Conservation (phyloP, 352 stramenopile genomes). For the Globisporangium takayamanum region DNA sequence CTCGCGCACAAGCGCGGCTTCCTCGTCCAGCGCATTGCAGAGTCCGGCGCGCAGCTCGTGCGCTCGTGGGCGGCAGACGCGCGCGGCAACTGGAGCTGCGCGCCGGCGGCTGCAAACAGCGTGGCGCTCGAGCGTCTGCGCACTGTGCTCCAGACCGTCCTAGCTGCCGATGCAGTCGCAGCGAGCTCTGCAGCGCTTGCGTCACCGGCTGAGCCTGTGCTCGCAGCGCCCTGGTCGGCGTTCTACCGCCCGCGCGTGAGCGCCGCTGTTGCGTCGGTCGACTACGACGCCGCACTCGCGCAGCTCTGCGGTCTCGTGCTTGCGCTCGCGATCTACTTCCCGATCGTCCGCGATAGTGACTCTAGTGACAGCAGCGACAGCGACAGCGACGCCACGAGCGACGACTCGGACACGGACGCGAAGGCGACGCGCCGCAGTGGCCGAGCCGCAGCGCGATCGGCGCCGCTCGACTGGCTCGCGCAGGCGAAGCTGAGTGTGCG, state of each 20-base stretch:
- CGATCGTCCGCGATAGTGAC: slow-evolving; percentile 27
- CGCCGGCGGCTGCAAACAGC: slow-evolving; percentile 4
- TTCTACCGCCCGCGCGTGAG: slow-evolving; percentile 45
- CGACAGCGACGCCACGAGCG: slow-evolving; percentile 15
- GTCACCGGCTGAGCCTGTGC: not conserved
- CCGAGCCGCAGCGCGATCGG: not conserved
- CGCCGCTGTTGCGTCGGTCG: slow-evolving; percentile 21
- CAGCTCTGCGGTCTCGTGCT: slow-evolving; percentile 42
- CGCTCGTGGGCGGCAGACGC: slow-evolving; percentile 9
- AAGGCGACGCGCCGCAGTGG: slow-evolving; percentile 11
- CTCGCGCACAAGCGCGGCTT: slow-evolving; percentile 33
- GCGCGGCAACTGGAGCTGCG: slow-evolving; percentile 32
- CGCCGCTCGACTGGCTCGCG: slow-evolving; percentile 19
- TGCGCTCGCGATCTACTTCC: slow-evolving; percentile 45
- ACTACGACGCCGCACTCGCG: slow-evolving; percentile 38
- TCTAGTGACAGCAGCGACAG: slow-evolving; percentile 4
- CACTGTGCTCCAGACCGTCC: slow-evolving; percentile 34
- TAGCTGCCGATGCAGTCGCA: slow-evolving; percentile 25
- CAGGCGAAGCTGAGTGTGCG: slow-evolving; percentile 31
- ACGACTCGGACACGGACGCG: slow-evolving; percentile 32
- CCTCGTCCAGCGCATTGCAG: slow-evolving; percentile 23
- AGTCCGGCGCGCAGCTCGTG: slow-evolving; percentile 10
- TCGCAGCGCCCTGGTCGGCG: slow-evolving; percentile 34
- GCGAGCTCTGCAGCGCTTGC: not conserved
- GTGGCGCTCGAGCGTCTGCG: slow-evolving; percentile 35